Conservation (phyloP, 2,329 filamentous ascomycete species). For the Metarhizium sp. region DNA sequence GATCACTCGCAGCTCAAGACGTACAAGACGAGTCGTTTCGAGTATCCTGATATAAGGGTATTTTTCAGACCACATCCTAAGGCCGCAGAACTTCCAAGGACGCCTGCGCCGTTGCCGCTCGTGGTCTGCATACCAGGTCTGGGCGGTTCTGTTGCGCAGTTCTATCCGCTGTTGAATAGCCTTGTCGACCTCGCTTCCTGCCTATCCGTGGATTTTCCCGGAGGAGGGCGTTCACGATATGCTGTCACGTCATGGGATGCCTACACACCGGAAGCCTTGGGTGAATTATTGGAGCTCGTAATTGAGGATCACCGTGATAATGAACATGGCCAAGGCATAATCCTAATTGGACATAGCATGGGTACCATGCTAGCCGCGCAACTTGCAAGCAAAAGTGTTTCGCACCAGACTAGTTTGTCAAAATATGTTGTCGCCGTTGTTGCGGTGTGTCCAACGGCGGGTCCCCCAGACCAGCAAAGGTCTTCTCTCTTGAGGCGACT, state of each 20-base stretch:
- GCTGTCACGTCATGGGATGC: conserved; percentile 62
- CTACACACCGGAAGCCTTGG: conserved; percentile 68
- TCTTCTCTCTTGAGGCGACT: conserved; percentile 40
- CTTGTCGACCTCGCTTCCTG: conserved; percentile 77
- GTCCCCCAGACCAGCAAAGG: conserved; percentile 44
- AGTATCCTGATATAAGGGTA: conserved; percentile 68
- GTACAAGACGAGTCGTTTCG: conserved; percentile 61
- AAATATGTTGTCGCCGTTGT: conserved; percentile 65
- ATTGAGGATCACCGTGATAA: conserved; percentile 66
- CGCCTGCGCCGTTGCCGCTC: conserved; percentile 65
- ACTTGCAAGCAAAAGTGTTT: conserved; percentile 42
- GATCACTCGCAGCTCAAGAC: conserved; percentile 63
- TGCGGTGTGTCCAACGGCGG: conserved; percentile 69
- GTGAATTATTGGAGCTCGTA: conserved; percentile 62
- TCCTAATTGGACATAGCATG: conserved; percentile 84
- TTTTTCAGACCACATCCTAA: conserved; percentile 80
- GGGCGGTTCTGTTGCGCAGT: conserved; percentile 86
- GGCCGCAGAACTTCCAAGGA: conserved; percentile 54
- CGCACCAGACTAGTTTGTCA: conserved; percentile 42
- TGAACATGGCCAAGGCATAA: conserved; percentile 56
- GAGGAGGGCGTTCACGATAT: conserved; percentile 76
- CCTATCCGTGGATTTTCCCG: conserved; percentile 76
- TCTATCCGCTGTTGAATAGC: conserved; percentile 70
- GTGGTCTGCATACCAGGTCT: conserved; percentile 89
- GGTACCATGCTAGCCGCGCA: conserved; percentile 70